These are phyloP conservation scores for Pyrrhoderma lamaoense DNA, from an alignment of 1,284 basidiomycete species.

Conservation along the genomic window DNA sequence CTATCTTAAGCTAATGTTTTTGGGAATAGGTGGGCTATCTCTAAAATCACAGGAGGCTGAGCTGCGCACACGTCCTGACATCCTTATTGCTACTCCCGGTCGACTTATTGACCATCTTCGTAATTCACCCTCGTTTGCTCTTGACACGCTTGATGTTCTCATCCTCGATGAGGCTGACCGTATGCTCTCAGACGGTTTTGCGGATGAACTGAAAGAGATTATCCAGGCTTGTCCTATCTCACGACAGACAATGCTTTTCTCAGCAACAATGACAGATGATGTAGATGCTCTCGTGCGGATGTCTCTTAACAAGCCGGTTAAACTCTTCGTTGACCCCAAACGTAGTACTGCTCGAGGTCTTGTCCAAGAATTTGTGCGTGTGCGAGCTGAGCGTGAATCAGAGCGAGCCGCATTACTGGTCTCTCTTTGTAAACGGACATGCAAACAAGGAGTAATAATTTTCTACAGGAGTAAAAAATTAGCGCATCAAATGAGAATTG, in stretches of 20 bases:
- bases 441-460: constrained; percentile 80
- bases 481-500: constrained; percentile 92
- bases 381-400: constrained; percentile 69
- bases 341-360: constrained; percentile 84
- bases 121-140: constrained; percentile 89
- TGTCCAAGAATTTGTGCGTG: constrained; percentile 91
- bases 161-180: constrained; percentile 97
- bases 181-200: constrained; percentile 96
- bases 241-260: constrained; percentile 97
- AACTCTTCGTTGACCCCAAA: constrained; percentile 94
- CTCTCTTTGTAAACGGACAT: constrained; percentile 81
- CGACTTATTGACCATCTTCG: constrained; percentile 95
- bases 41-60: constrained; percentile 85
- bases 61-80: constrained; percentile 81
- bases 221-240: constrained; percentile 83
- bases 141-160: constrained; percentile 90
- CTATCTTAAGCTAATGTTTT: constrained; percentile 4
- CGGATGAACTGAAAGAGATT: constrained; percentile 93
- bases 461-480: constrained; percentile 96
- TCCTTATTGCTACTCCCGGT: constrained; percentile 93
- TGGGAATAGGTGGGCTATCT: constrained; percentile 74
- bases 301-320: constrained; percentile 85
- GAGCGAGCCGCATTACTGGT: constrained; percentile 82
- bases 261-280: constrained; percentile 96
- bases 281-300: constrained; percentile 91